phyloP scores from a whole-genome alignment of 345 rosid species.

The Bruguiera parviflora region DNA sequence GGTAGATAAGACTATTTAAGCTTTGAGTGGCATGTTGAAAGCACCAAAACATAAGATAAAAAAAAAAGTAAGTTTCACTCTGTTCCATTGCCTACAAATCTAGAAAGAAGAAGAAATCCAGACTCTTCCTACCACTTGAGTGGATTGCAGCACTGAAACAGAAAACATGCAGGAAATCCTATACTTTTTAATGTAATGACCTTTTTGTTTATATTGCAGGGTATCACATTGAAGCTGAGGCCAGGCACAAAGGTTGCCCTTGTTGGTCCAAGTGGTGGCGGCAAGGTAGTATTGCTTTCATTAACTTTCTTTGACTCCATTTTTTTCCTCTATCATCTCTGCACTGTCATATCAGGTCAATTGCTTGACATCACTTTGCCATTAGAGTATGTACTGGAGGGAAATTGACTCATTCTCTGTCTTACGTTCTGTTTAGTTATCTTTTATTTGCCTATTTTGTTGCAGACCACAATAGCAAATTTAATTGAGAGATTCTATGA shows the following conservation, averaged over 20 bases:
- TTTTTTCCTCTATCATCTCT: background rate
- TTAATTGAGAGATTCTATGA: conserved; percentile 91
- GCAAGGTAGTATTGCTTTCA: conserved; percentile 52
- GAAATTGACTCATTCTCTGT: background rate
- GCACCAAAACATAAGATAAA: too few species aligned
- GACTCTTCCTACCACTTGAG: background rate
- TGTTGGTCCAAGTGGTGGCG: conserved; percentile 98
- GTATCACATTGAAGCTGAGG: conserved; percentile 71
- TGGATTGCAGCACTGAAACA: background rate
- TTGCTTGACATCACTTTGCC: background rate
- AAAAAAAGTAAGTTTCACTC: too few species aligned
- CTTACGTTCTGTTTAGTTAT: background rate
- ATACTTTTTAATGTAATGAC: background rate
- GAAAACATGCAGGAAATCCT: background rate
- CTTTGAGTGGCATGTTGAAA: too few species aligned
- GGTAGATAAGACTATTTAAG: too few species aligned
- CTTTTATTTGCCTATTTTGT: background rate
- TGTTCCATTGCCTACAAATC: too few species aligned
- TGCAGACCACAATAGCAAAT: conserved; percentile 93
- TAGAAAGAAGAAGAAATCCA: too few species aligned
- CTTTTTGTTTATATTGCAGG: conserved; percentile 42
- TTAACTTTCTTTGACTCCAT: conserved; percentile 2
- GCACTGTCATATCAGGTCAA: background rate
- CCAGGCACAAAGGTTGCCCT: conserved; percentile 91
- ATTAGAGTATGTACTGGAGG: background rate